A percentile compares a stretch with the other conserved stretches of the same genome.
Conservation (phyloP, 2,329 filamentous ascomycete species). For the Ceratocystis colombiana region DNA sequence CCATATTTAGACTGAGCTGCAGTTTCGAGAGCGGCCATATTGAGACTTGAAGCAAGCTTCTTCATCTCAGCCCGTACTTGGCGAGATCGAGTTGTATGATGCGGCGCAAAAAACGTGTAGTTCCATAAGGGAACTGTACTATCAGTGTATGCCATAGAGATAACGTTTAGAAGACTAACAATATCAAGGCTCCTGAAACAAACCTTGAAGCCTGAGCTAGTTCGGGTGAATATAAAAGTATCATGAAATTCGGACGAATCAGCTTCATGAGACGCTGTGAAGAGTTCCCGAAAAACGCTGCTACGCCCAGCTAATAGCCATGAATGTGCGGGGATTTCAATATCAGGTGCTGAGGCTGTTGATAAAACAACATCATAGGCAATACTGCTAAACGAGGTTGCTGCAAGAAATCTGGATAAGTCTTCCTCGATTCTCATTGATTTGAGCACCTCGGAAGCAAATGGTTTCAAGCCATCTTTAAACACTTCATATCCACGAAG, state of each 20-base stretch:
- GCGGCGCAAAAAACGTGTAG: conserved; percentile 54
- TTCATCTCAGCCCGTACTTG: conserved; percentile 78
- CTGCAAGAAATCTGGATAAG: conserved; percentile 41
- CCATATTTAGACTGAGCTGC: conserved; percentile 65
- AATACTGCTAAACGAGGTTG: conserved; percentile 34
- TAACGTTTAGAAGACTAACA: conserved; percentile 67
- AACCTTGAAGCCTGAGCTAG: conserved; percentile 5
- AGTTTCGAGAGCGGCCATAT: conserved; percentile 61
- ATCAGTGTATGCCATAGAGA: conserved; percentile 74
- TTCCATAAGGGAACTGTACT: conserved; percentile 78
- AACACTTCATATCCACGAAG: conserved; percentile 31
- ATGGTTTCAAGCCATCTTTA: conserved; percentile 40
- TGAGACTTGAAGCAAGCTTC: conserved; percentile 63
- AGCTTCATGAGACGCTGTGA: conserved; percentile 47
- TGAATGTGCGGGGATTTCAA: conserved; percentile 69
- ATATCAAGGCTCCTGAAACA: conserved; percentile 61
- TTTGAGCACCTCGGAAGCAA: conserved; percentile 46
- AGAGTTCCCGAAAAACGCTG: conserved; percentile 50
- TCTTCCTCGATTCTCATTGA: conserved; percentile 59
- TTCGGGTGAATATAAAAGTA: conserved; percentile 43
- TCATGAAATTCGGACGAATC: conserved; percentile 51
- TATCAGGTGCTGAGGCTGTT: conserved; percentile 53
- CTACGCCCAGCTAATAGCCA: conserved; percentile 73
- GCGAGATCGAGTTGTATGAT: conserved; percentile 62
- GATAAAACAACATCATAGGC: conserved; percentile 40